A percentile compares a stretch with the other conserved stretches of the same genome.
phyloP scores from a whole-genome alignment of 345 rosid species.

The Eucalyptus cloeziana region DNA sequence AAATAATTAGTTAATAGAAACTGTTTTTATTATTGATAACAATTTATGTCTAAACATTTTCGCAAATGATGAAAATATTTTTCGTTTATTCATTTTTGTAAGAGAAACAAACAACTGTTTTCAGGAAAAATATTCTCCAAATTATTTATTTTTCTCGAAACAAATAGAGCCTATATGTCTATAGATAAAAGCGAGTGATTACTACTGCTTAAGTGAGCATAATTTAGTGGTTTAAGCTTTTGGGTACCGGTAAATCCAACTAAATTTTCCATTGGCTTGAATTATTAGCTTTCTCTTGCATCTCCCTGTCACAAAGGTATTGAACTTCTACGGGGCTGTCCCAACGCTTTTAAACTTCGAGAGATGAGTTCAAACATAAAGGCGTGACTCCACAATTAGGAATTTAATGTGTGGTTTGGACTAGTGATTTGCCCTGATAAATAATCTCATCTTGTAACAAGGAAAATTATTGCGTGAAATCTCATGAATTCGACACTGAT shows the following conservation, averaged over 20 bases:
- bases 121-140: no score
- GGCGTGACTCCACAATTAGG: neutral
- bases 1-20: no score
- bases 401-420: neutral
- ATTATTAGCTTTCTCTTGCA: neutral
- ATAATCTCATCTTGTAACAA: neutral
- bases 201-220: neutral
- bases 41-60: no score
- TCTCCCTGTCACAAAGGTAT: neutral
- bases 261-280: neutral
- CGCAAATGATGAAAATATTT: no score
- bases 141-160: no score
- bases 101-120: no score
- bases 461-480: neutral
- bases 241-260: neutral
- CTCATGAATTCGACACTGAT: neutral
- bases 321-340: neutral
- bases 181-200: no score
- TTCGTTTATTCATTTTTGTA: no score
- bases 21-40: rapidly evolving
- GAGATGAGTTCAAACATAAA: neutral
- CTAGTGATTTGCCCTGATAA: neutral
- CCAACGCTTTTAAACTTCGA: neutral
- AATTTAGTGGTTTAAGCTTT: neutral
- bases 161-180: no score